Percentiles rank a stretch among this genome's conserved stretches.
These are phyloP conservation scores for Penicillium sp. DNA, from an alignment of 2,329 filamentous ascomycete genomes.

Conservation along the genomic window DNA sequence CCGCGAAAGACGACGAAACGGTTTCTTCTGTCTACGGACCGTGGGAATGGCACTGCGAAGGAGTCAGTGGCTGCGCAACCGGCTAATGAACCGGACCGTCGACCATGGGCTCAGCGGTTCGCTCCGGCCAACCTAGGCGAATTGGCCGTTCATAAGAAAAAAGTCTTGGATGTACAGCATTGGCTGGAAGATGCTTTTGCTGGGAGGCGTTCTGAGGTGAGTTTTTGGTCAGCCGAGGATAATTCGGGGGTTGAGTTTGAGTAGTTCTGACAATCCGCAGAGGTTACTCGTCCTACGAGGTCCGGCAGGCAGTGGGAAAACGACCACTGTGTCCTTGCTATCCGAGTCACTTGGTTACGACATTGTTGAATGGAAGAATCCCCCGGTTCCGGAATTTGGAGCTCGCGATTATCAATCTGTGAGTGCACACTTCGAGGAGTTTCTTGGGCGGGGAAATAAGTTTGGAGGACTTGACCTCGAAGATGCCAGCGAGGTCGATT, in stretches of 20 bases:
- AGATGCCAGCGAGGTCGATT: conserved; percentile 2
- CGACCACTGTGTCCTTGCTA: conserved; percentile 76
- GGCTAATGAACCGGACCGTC: conserved; percentile 46
- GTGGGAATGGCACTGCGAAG: background rate
- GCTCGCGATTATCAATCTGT: conserved; percentile 65
- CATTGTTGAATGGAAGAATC: conserved; percentile 88
- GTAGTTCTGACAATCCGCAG: conserved; percentile 45
- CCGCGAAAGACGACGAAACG: conserved; percentile 22
- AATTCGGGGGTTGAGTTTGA: background rate
- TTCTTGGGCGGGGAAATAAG: conserved; percentile 74
- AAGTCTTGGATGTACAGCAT: conserved; percentile 76
- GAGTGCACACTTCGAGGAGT: conserved; percentile 85
- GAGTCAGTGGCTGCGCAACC: conserved; percentile 10
- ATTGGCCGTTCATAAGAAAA: conserved; percentile 90
- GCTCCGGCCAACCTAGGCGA: conserved; percentile 73
- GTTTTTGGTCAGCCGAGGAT: conserved; percentile 13
- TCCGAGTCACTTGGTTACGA: conserved; percentile 73
- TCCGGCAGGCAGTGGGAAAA: conserved; percentile 88
- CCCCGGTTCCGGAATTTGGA: conserved; percentile 59
- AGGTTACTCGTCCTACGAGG: conserved; percentile 82
- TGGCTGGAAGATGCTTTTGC: conserved; percentile 76
- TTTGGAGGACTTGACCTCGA: conserved; percentile 67
- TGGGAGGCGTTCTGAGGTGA: conserved; percentile 49
- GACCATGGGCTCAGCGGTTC: conserved; percentile 87
- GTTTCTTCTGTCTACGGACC: conserved; percentile 24